Conservation (phyloP, 2,329 filamentous ascomycete species). For the Sporothrix luriei region DNA sequence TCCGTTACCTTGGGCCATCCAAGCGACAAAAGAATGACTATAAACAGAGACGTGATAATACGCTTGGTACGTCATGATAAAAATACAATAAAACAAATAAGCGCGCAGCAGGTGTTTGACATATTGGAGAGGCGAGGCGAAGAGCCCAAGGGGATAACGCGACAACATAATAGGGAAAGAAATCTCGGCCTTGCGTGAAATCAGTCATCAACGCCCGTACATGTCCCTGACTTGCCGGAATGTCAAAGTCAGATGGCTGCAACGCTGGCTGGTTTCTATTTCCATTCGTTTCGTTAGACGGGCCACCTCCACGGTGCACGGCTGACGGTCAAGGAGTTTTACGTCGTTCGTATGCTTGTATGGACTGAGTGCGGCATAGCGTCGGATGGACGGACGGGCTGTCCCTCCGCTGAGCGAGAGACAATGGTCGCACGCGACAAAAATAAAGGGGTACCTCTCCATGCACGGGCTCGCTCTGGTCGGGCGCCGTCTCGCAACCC, state of each 20-base stretch:
- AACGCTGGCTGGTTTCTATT: conserved; percentile 21
- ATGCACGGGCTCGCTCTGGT: not conserved
- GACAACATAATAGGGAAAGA: not conserved
- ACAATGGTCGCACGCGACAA: too few species aligned
- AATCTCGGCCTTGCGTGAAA: not conserved
- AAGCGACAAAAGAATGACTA: not conserved
- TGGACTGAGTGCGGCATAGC: not conserved
- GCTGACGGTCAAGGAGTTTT: not conserved
- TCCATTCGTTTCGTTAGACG: not conserved
- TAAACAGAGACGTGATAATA: too few species aligned
- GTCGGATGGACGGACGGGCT: conserved; percentile 10
- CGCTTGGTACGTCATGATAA: too few species aligned
- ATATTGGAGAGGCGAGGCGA: not conserved
- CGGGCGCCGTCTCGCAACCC: conserved; percentile 17
- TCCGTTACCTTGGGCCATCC: not conserved
- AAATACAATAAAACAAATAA: not conserved
- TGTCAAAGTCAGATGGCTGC: not conserved
- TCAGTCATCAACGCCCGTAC: not conserved
- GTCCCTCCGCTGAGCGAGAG: not conserved
- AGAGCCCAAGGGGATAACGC: not conserved
- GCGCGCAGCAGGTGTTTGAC: not conserved
- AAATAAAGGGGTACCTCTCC: too few species aligned
- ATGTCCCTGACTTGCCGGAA: not conserved
- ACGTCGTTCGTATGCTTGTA: too few species aligned
- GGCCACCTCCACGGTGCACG: conserved; percentile 2